A percentile compares a stretch with the other conserved stretches of the same genome.
Evolutionary conservation across 108 stramenopile genomes (phyloP).

Genomic region (Thalassiosira profunda): DNA sequence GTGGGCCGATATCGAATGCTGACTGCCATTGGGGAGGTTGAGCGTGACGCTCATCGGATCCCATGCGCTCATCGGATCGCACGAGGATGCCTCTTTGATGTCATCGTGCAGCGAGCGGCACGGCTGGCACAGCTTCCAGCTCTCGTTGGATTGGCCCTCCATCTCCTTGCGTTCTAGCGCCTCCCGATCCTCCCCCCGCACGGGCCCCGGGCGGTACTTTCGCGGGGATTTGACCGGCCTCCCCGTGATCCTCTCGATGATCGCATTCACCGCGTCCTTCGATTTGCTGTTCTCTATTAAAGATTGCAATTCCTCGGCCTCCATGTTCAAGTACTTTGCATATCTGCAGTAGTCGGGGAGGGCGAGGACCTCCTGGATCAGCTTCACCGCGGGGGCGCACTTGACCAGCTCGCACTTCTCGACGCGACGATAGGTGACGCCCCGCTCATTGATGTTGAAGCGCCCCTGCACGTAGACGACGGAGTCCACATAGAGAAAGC

Average conservation of each 20-base stretch:
- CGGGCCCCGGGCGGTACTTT: conserved; percentile 9
- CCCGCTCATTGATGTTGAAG: neutral
- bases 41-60: neutral
- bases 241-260: neutral
- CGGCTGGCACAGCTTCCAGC: conserved; percentile 6
- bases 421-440: neutral
- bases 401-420: conserved; percentile 13
- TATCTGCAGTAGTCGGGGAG: neutral
- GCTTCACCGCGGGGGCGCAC: conserved; percentile 26
- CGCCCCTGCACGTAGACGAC: conserved; percentile 13
- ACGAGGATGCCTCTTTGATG: too few relatives aligned
- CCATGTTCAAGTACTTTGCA: conserved; percentile 1
- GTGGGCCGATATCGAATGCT: conserved; percentile 20
- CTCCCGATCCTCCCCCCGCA: conserved; percentile 17
- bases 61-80: neutral
- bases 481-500: conserved; percentile 19
- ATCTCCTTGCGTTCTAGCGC: conserved; percentile 18
- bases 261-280: neutral
- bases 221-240: neutral
- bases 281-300: neutral
- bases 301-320: neutral
- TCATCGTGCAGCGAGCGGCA: conserved; percentile 2
- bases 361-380: conserved; percentile 31
- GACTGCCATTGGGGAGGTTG: conserved; percentile 21
- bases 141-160: neutral